Base-by-base conservation (phyloP, 805 yeast species). In the Ogataea nakhonphanomensis region DNA sequence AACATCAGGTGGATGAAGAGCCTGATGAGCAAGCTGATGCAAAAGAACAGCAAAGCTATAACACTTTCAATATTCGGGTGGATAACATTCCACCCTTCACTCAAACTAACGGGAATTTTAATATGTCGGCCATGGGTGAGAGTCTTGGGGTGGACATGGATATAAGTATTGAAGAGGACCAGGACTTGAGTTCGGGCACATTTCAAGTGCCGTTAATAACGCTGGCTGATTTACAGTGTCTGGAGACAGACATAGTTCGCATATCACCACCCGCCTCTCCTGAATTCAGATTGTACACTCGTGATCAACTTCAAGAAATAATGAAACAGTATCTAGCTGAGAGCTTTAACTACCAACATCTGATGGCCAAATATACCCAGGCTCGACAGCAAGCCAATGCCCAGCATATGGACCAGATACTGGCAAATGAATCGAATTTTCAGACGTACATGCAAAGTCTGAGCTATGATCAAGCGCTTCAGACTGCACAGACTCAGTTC, bases 11-110 rank as follows among this genome's bases (percentile, higher is more conserved):
- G 21, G 25, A 23, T 9, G 29, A 17, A 8, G 23, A 21, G 32
- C 30, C 39, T 8, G 14, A 30, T 12, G 31, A 22, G 14, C 39
- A 40, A 12, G 33, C 27, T 12, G 25, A 12, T n/a, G 12, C 20
- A 17, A 17, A 3, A 17, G 20, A 17, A 17, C 20, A 17, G 20
- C 20, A 17, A 17, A 17, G 12, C 12, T 22, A 33, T 20, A 31
- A 34, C 11, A 22, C 27, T 17, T 37, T 43, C 33, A 30, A 35
- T 10, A 38, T 46, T 25, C 41, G 40, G 17, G 35, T 54, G 11
- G 33, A 52, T 1, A 51, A 53, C 8, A 42, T 56, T 3, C 56
- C 64, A 4, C 65, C 64, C 2, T 60, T 59, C 33, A 55, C 61
- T 2, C 55, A 57, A 37, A 59, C 62, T 0, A 46, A 44, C 35